A percentile compares a stretch with the other conserved stretches of the same genome.
phyloP scores from a whole-genome alignment of 2,329 filamentous ascomycete genomes.

The Neocatenulostroma microsporum region DNA sequence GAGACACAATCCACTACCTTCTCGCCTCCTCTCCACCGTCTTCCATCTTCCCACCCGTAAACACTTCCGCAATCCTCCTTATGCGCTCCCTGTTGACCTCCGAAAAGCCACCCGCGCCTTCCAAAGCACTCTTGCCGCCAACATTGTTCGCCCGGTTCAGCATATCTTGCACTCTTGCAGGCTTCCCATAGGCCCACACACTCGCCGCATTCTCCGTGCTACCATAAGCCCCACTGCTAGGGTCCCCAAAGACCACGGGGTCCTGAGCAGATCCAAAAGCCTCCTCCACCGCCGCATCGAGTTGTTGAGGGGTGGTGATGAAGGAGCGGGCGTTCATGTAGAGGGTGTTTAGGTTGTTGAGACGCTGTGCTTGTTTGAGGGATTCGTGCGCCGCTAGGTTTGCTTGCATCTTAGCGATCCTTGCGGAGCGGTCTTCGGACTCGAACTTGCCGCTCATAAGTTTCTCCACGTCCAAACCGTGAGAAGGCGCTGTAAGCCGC shows the following conservation, averaged over 20 bases:
- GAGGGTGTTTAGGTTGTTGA: conserved; percentile 70
- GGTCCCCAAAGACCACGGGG: conserved; percentile 30
- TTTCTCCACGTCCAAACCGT: conserved; percentile 34
- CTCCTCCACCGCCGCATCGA: conserved; percentile 64
- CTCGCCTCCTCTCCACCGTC: conserved; percentile 1
- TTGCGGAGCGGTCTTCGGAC: conserved; percentile 42
- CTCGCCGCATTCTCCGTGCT: conserved; percentile 5
- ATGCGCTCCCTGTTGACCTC: conserved; percentile 50
- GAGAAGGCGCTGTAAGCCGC: conserved; percentile 61
- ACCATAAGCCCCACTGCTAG: conserved; percentile 20
- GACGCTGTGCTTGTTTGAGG: conserved; percentile 19
- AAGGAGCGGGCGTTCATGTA: conserved; percentile 85
- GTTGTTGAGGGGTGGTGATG: conserved; percentile 72
- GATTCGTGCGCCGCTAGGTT: conserved; percentile 17
- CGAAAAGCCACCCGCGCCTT: conserved; percentile 29
- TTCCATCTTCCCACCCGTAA: conserved; percentile 58
- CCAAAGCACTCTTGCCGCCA: conserved; percentile 30
- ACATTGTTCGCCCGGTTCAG: conserved; percentile 28
- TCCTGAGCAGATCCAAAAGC: conserved; percentile 60
- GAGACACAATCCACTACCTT: background rate
- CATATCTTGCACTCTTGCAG: conserved; percentile 43
- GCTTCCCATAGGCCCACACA: conserved; percentile 45
- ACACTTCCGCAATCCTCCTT: conserved; percentile 56
- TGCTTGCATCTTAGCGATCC: conserved; percentile 36
- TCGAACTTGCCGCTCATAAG: conserved; percentile 22